Evolutionary conservation across 805 yeast species (phyloP).

Genomic region (Alloascoidea africana): DNA sequence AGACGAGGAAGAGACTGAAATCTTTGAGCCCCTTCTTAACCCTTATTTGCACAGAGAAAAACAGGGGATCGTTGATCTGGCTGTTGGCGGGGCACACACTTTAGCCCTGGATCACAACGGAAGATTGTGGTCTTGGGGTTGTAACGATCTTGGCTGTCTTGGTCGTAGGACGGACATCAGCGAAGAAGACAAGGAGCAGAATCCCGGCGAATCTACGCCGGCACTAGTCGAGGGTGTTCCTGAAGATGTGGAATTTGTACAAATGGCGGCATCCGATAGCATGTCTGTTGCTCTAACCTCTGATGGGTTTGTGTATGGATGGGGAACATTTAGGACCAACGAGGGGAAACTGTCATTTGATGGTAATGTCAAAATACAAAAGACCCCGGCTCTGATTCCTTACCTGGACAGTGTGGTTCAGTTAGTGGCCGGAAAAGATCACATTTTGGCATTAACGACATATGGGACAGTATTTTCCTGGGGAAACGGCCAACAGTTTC

Average conservation of each 20-base stretch:
- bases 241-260: slow-evolving; percentile 3
- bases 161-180: neutral
- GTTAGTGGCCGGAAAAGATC: slow-evolving; percentile 71
- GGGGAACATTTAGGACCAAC: slow-evolving; percentile 3
- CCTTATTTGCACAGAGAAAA: neutral
- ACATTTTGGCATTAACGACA: slow-evolving; percentile 52
- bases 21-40: neutral
- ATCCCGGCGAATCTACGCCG: slow-evolving; percentile 2
- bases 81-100: slow-evolving; percentile 1
- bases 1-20: neutral
- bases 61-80: slow-evolving; percentile 1
- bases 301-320: slow-evolving; percentile 2
- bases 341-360: neutral
- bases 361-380: slow-evolving; percentile 23
- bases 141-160: neutral
- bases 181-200: neutral
- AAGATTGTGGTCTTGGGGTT: slow-evolving; percentile 3
- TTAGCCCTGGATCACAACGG: slow-evolving; percentile 2
- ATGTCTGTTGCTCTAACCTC: slow-evolving; percentile 2
- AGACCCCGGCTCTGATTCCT: slow-evolving; percentile 38
- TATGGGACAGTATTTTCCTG: slow-evolving; percentile 73
- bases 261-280: neutral
- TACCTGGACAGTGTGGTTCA: slow-evolving; percentile 52
- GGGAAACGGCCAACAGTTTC: slow-evolving; percentile 83
- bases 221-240: neutral